phyloP scores from a whole-genome alignment of 1,284 basidiomycete genomes.

The Porphyrellus sp. region DNA sequence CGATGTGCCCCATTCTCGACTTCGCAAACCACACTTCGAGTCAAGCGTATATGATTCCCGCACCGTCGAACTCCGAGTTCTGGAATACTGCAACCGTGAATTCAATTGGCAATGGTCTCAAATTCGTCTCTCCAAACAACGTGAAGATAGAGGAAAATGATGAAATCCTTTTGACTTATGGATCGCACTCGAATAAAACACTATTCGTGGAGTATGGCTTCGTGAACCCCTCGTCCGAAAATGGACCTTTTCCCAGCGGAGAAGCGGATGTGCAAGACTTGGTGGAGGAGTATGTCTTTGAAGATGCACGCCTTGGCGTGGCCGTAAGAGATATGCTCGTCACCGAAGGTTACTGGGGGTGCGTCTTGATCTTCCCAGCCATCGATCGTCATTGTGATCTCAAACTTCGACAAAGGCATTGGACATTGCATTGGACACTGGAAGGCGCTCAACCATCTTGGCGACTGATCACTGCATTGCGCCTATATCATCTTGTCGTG shows the following conservation, averaged over 20 bases:
- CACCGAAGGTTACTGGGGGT: conserved; percentile 76
- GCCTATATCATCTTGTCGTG: conserved; percentile 51
- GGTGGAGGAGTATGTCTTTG: conserved; percentile 49
- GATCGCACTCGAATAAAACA: conserved; percentile 66
- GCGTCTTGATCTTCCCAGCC: conserved; percentile 19
- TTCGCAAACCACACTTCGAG: conserved; percentile 72
- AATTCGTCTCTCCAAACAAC: conserved; percentile 51
- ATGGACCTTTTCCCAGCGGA: conserved; percentile 34
- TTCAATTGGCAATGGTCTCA: conserved; percentile 46
- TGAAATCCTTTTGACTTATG: conserved; percentile 75
- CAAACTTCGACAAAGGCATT: conserved; percentile 45
- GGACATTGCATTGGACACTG: conserved; percentile 64
- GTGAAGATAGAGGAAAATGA: conserved; percentile 45
- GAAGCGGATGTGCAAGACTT: conserved; percentile 65
- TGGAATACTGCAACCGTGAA: conserved; percentile 38
- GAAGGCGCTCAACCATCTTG: conserved; percentile 71
- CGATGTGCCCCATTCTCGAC: conserved; percentile 82
- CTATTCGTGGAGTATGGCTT: conserved; percentile 88
- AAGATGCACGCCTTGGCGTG: conserved; percentile 38
- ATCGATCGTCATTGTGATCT: not conserved
- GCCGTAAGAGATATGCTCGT: conserved; percentile 52
- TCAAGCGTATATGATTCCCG: conserved; percentile 43
- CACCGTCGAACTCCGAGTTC: conserved; percentile 38
- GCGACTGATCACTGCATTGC: conserved; percentile 66
- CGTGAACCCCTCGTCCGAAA: conserved; percentile 40